Evolutionary conservation across 495 filamentous ascomycete genomes (phyloP).

Genomic region (Aspergillus homomorphus): DNA sequence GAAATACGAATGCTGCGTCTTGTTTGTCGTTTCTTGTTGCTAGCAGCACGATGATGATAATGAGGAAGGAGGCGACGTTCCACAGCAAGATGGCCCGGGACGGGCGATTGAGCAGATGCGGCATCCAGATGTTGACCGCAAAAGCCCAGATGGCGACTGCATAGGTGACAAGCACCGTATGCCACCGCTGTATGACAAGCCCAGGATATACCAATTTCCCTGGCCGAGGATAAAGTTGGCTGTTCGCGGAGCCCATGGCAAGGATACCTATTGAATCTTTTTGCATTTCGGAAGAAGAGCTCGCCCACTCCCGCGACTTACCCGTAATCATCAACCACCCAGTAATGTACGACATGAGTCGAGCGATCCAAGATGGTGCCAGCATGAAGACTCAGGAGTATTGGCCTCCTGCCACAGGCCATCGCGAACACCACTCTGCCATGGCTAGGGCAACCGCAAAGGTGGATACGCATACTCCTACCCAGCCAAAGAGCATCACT

Average conservation of each 20-base stretch:
- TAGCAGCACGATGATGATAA: conserved; percentile 46
- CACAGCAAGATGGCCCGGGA: conserved; percentile 45
- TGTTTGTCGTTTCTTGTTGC: conserved; percentile 50
- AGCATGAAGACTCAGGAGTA: background rate
- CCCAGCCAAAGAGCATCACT: conserved; percentile 57
- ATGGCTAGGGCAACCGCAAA: conserved; percentile 55
- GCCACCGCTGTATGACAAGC: conserved; percentile 52
- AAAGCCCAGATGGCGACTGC: conserved; percentile 34
- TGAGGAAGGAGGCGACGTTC: conserved; percentile 51
- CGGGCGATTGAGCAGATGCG: conserved; percentile 46
- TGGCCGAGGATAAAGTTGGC: conserved; percentile 52
- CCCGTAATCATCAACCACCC: background rate
- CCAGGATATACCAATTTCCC: conserved; percentile 45
- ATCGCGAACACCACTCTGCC: conserved; percentile 57
- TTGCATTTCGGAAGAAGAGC: background rate
- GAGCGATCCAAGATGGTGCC: background rate
- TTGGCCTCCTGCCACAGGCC: conserved; percentile 47
- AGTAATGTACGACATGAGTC: background rate
- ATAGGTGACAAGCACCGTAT: conserved; percentile 49
- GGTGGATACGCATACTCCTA: conserved; percentile 48
- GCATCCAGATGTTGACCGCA: conserved; percentile 42
- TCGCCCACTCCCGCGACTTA: background rate
- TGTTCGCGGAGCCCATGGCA: conserved; percentile 53
- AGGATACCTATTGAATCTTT: conserved; percentile 38
- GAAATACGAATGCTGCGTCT: conserved; percentile 49